phyloP scores from a whole-genome alignment of 306 rosid genomes.

The Cucumis sativus region DNA sequence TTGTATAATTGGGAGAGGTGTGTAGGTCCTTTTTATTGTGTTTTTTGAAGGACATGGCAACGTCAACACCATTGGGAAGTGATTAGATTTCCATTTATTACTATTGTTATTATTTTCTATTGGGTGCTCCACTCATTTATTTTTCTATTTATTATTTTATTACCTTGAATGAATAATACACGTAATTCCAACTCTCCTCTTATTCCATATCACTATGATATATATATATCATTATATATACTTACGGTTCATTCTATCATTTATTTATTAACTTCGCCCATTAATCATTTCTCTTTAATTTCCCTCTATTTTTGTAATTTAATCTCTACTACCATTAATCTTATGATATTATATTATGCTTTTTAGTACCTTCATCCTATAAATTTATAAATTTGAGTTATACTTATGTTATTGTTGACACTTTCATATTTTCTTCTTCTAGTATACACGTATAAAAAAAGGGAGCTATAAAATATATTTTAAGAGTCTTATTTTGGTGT shows the following conservation, averaged over 20 bases:
- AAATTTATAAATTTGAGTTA: no score
- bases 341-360: no score
- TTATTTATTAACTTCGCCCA: not conserved
- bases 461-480: no score
- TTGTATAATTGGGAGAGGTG: not conserved
- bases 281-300: not conserved
- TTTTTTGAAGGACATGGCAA: not conserved
- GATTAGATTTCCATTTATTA: slow-evolving; percentile 4
- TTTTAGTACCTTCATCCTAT: no score
- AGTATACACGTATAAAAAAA: no score
- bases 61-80: not conserved
- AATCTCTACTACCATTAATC: no score
- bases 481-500: no score
- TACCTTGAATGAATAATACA: not conserved
- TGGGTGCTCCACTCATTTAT: slow-evolving; percentile 1
- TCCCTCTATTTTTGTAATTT: no score
- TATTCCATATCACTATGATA: not conserved
- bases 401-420: no score
- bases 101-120: not conserved
- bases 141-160: not conserved
- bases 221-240: not conserved
- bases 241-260: not conserved
- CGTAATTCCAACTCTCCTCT: not conserved
- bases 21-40: not conserved
- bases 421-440: no score